Percentiles rank a stretch among this genome's conserved stretches.
These are phyloP conservation scores for Arachis stenosperma DNA, from an alignment of 306 rosid species.

Conservation along the genomic window DNA sequence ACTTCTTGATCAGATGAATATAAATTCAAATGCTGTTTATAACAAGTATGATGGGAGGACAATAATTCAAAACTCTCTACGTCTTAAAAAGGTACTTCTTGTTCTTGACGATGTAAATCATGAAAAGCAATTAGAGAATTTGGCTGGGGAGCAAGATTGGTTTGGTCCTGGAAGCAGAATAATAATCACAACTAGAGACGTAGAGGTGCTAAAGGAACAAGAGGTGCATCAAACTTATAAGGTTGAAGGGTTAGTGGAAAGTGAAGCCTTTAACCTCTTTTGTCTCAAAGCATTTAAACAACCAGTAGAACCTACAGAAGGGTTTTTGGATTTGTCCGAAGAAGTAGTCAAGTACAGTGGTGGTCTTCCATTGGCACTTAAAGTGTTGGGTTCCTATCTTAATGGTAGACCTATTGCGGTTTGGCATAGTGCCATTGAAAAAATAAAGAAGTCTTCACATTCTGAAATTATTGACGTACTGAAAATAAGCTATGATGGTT, in stretches of 20 bases:
- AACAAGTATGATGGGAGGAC: not conserved
- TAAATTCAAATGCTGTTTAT: not conserved
- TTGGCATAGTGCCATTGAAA: not conserved
- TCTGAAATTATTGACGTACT: not conserved
- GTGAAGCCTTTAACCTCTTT: conserved; percentile 18
- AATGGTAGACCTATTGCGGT: not conserved
- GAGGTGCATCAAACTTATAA: not conserved
- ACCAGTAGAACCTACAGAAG: not conserved
- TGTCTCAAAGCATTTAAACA: not conserved
- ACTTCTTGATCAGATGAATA: not conserved
- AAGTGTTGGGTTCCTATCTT: conserved; percentile 2
- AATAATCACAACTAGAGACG: conserved; percentile 27
- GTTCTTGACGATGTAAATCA: conserved; percentile 14
- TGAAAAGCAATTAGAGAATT: not conserved
- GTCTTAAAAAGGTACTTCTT: not conserved
- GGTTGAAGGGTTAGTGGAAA: not conserved
- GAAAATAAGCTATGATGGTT: not conserved
- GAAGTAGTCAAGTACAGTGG: not conserved
- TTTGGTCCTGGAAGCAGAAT: conserved; percentile 27
- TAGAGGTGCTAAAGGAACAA: not conserved
- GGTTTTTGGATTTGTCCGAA: not conserved
- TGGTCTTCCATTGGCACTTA: conserved; percentile 27
- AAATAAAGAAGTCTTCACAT: not conserved
- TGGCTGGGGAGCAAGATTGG: not conserved
- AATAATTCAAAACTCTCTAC: not conserved